A percentile compares a stretch with the other conserved stretches of the same genome.
Evolutionary conservation across 129 eudicot genomes (phyloP).

Genomic region (Flaveria trinervia): DNA sequence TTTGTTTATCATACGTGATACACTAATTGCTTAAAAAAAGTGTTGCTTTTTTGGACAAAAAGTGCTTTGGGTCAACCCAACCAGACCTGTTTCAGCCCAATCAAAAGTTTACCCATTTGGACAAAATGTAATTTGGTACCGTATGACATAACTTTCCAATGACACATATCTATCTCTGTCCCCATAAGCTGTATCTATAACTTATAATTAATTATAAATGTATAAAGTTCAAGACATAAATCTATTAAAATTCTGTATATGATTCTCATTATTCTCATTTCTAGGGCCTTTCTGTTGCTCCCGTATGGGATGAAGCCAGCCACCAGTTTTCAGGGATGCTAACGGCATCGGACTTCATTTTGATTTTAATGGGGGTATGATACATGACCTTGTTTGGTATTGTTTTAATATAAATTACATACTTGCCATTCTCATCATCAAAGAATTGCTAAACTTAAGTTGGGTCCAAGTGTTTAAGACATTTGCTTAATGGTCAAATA

Average conservation of each 20-base stretch:
- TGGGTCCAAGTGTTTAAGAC: not conserved
- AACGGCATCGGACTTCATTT: constrained; percentile 61
- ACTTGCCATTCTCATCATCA: not conserved
- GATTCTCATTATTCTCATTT: constrained; percentile 2
- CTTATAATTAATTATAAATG: not conserved
- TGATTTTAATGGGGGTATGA: constrained; percentile 13
- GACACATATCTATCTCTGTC: not conserved
- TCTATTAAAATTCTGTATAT: constrained; percentile 9
- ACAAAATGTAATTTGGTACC: not conserved
- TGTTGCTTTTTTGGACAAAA: not conserved
- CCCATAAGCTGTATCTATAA: not conserved
- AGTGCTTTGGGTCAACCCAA: not conserved
- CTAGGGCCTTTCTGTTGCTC: constrained; percentile 56
- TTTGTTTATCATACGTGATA: not conserved
- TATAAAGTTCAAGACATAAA: not conserved
- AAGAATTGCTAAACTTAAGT: not conserved
- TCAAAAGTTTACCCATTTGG: not conserved
- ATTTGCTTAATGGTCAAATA: not conserved
- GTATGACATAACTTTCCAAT: constrained; percentile 6
- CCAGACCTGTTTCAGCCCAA: not conserved
- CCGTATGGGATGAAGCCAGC: constrained; percentile 55
- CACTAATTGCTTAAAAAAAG: not conserved
- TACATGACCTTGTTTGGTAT: not conserved
- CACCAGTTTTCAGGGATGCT: constrained; percentile 56
- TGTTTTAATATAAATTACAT: not conserved